Evolutionary conservation across 2,329 filamentous ascomycete species (phyloP).

Genomic region (Aureobasidium musti): DNA sequence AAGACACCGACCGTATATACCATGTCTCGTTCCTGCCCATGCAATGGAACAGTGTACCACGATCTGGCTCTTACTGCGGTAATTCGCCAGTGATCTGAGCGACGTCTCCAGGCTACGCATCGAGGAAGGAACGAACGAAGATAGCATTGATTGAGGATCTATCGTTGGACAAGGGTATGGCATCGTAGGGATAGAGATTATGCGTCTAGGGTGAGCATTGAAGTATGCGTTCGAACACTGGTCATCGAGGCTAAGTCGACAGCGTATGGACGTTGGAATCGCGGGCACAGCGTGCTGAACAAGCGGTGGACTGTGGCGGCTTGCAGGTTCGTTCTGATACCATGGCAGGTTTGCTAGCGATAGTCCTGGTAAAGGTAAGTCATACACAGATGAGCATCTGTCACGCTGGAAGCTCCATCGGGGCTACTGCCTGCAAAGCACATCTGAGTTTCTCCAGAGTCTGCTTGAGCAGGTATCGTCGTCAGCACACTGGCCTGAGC

Average conservation of each 20-base stretch:
- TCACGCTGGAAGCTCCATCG: not conserved
- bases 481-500: not conserved
- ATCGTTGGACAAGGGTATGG: not conserved
- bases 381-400: too few relatives aligned
- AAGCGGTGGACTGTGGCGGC: not conserved
- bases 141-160: not conserved
- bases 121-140: not conserved
- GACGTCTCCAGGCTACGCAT: not conserved
- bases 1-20: not conserved
- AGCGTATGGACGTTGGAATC: not conserved
- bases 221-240: not conserved
- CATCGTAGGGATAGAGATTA: not conserved
- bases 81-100: not conserved
- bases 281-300: not conserved
- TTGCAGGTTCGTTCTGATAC: not conserved
- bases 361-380: not conserved
- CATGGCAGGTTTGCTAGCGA: not conserved
- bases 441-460: not conserved
- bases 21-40: not conserved
- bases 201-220: not conserved
- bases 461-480: not conserved
- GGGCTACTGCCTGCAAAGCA: not conserved
- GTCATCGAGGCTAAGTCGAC: not conserved
- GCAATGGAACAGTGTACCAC: not conserved
- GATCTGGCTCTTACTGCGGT: not conserved